Base-by-base conservation (phyloP, 192 early-diverging fungal species). In the Allomyces arbusculus region DNA sequence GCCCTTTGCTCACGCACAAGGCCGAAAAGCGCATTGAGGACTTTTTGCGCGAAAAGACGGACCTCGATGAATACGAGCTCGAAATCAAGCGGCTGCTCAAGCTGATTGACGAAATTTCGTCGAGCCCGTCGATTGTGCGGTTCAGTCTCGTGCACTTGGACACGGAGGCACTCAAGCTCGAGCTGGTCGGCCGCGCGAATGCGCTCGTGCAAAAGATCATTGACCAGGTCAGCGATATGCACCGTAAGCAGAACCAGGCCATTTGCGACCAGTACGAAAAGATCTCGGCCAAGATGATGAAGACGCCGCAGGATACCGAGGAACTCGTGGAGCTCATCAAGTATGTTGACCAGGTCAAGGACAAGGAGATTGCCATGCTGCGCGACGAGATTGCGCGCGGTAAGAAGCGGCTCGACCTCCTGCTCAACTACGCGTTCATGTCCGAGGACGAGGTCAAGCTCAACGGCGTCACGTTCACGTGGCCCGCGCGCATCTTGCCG, bases 1-100 rank as follows among this genome's bases (percentile, higher is more conserved):
- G 84, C 69, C 64, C 74, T 4, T 67, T 84, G 43, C 67, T 84
- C 63, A 84, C 79, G 19, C 78, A 84, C 25, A 81, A 81, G 69
- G 83, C 83, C 5, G 83, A 84, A 67, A 84, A 84, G 73, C 61
- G 76, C 45, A 77, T 84, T 23, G 83, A 84, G 24, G 83, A 84
- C 25, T 84, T 84, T 67, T 74, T 84, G 71, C 63, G 81, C 19
- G 81, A 84, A 66, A 80, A 79, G 71, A 79, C 84, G 64, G 81
- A 81, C 40, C 69, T 84, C 55, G 82, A 84, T 5, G 82, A 84
- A 58, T 84, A 79, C 61, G 82, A 84, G 65, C 43, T 61, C 55
- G 83, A 84, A 77, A 84, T 84, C 67, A 80, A 82, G 74, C 84
- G 82, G 67, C 70, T 84, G 14, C 66, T 78, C 28, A 84, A 80